A percentile compares a stretch with the other conserved stretches of the same genome.
Conservation (phyloP, 1,284 basidiomycete species). For the Volvariella volvacea region DNA sequence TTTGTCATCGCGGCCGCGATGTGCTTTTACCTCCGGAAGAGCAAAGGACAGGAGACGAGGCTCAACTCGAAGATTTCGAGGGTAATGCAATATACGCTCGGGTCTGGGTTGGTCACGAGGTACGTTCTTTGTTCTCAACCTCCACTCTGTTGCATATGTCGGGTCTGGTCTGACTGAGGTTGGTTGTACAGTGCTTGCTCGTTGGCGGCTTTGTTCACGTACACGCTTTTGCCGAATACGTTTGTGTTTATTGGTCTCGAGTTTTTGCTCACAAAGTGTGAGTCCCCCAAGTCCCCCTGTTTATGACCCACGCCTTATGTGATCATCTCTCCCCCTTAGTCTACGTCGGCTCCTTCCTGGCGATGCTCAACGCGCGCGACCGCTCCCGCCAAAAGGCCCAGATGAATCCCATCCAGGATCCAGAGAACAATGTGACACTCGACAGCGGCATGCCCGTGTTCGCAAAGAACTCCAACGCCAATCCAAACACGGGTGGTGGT, state of each 20-base stretch:
- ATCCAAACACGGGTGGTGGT: no score
- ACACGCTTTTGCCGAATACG: slow-evolving; percentile 37
- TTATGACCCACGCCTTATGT: background rate
- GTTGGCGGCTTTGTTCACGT: slow-evolving; percentile 27
- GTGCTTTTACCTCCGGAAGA: slow-evolving; percentile 42
- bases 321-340: slow-evolving; percentile 21
- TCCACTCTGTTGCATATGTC: no score
- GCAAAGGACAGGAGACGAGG: slow-evolving; percentile 26
- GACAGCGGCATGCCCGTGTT: no score
- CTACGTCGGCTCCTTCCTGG: slow-evolving; percentile 47
- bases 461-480: no score
- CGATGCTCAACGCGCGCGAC: slow-evolving; percentile 38
- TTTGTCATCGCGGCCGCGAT: slow-evolving; percentile 38
- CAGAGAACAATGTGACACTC: no score
- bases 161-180: no score
- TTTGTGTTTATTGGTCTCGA: slow-evolving; percentile 43
- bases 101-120: slow-evolving; percentile 36
- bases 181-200: slow-evolving; percentile 22
- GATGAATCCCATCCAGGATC: no score
- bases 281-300: slow-evolving; percentile 13
- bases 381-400: slow-evolving; percentile 5
- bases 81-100: slow-evolving; percentile 34
- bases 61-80: slow-evolving; percentile 33
- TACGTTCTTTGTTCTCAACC: slow-evolving; percentile 13
- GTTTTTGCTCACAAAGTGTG: slow-evolving; percentile 44